These are phyloP conservation scores for Lodderomyces parapsilosis DNA, from an alignment of 1,139 yeast species.

Conservation along the genomic window DNA sequence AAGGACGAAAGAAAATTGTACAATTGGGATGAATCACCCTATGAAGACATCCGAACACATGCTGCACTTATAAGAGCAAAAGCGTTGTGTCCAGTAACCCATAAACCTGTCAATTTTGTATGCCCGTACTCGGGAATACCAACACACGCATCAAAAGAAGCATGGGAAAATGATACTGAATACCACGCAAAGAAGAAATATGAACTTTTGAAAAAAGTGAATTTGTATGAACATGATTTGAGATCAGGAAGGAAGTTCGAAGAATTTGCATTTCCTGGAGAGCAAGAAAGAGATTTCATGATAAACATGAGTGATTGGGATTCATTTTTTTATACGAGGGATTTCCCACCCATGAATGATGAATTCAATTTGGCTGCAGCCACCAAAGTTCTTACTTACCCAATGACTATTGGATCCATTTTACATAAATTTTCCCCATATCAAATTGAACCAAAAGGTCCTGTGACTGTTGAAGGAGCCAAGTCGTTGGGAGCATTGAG, in stretches of 20 bases:
- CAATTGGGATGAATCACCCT: slow-evolving; percentile 87
- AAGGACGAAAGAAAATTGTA: slow-evolving; percentile 21
- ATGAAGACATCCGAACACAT: slow-evolving; percentile 81
- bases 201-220: slow-evolving; percentile 78
- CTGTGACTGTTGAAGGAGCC: slow-evolving; percentile 86
- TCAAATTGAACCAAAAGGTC: slow-evolving; percentile 76
- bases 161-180: slow-evolving; percentile 78
- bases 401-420: slow-evolving; percentile 82
- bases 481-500: slow-evolving; percentile 89
- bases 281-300: slow-evolving; percentile 72
- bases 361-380: slow-evolving; percentile 95
- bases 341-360: slow-evolving; percentile 93
- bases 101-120: slow-evolving; percentile 73
- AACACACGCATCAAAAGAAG: slow-evolving; percentile 86
- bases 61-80: slow-evolving; percentile 88
- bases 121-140: slow-evolving; percentile 97
- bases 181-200: slow-evolving; percentile 69
- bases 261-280: slow-evolving; percentile 89
- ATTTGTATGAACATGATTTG: slow-evolving; percentile 90
- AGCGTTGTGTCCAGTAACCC: slow-evolving; percentile 90
- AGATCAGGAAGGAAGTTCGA: slow-evolving; percentile 93
- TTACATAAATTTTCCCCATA: slow-evolving; percentile 88
- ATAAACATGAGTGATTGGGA: slow-evolving; percentile 90
- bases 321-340: slow-evolving; percentile 86
- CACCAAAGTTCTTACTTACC: slow-evolving; percentile 90